A percentile compares a stretch with the other conserved stretches of the same genome.
phyloP scores from a whole-genome alignment of 129 eudicot genomes.

The Rutidosis leptorrhynchoides region DNA sequence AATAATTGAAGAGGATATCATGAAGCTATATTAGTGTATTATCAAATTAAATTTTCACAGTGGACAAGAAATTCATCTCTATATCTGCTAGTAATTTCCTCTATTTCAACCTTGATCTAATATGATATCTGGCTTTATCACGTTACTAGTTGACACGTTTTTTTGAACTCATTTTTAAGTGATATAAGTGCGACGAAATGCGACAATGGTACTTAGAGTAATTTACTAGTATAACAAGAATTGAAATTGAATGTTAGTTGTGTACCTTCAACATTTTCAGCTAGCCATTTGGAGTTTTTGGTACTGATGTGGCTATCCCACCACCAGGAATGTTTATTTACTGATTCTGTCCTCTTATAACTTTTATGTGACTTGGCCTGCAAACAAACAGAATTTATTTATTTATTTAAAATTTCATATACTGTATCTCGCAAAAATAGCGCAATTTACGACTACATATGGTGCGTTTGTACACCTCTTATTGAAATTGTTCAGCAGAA shows the following conservation, averaged over 20 bases:
- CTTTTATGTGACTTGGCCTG: slow-evolving; percentile 50
- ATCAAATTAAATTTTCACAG: too few relatives aligned
- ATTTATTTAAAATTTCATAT: neutral
- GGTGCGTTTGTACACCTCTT: too few relatives aligned
- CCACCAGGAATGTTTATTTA: slow-evolving; percentile 93
- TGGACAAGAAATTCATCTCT: too few relatives aligned
- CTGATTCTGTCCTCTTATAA: slow-evolving; percentile 60
- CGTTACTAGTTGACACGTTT: neutral
- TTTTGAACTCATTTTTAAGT: neutral
- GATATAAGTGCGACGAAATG: neutral
- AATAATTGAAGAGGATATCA: too few relatives aligned
- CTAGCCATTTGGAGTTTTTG: slow-evolving; percentile 89
- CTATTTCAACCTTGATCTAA: slow-evolving; percentile 14
- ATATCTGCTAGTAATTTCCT: too few relatives aligned
- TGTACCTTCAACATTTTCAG: slow-evolving; percentile 85
- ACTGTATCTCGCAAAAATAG: neutral
- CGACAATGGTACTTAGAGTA: neutral
- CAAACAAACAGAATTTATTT: slow-evolving; percentile 7
- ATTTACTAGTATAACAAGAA: neutral
- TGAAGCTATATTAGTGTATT: too few relatives aligned
- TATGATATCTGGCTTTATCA: neutral
- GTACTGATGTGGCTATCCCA: slow-evolving; percentile 95
- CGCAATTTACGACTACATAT: neutral
- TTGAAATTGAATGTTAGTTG: slow-evolving; percentile 19
- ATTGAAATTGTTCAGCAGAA: too few relatives aligned